A percentile compares a stretch with the other conserved stretches of the same genome.
These are phyloP conservation scores for Globisporangium solare DNA, from an alignment of 352 stramenopile genomes.

Conservation along the genomic window DNA sequence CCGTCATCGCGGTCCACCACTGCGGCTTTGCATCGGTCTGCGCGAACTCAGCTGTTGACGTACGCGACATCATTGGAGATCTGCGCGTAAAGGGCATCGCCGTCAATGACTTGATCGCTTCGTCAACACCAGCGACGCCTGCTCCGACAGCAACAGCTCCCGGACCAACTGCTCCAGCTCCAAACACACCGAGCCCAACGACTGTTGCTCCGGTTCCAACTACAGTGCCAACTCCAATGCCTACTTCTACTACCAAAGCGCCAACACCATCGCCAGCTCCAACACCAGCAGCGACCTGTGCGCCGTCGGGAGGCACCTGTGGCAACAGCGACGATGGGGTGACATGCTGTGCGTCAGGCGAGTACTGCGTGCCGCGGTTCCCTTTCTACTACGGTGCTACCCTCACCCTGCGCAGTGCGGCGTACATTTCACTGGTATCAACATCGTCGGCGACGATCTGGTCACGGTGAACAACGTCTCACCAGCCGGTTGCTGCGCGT, in stretches of 20 bases:
- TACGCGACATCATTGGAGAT: conserved; percentile 32
- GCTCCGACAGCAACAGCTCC: background rate
- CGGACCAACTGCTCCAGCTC: background rate
- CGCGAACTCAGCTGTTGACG: conserved; percentile 36
- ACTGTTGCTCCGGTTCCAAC: too few relatives aligned
- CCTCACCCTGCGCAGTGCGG: conserved; percentile 24
- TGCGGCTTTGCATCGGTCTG: conserved; percentile 33
- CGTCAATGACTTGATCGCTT: conserved; percentile 29
- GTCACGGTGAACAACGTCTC: background rate
- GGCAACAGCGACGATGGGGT: too few relatives aligned
- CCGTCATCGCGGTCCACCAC: conserved; percentile 50
- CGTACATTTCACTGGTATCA: conserved; percentile 12
- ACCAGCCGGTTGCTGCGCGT: conserved; percentile 3
- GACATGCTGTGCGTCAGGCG: too few relatives aligned
- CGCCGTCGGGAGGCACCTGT: too few relatives aligned
- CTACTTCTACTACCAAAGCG: too few relatives aligned
- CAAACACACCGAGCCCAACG: too few relatives aligned
- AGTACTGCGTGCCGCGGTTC: too few relatives aligned
- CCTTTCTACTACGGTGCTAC: too few relatives aligned
- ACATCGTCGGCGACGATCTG: background rate
- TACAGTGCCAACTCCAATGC: too few relatives aligned
- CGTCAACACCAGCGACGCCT: background rate
- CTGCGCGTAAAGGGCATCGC: conserved; percentile 29
- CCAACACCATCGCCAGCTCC: too few relatives aligned
- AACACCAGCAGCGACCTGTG: too few relatives aligned